Evolutionary conservation across 495 filamentous ascomycete species (phyloP).

Genomic region (Penicillium paxilli): DNA sequence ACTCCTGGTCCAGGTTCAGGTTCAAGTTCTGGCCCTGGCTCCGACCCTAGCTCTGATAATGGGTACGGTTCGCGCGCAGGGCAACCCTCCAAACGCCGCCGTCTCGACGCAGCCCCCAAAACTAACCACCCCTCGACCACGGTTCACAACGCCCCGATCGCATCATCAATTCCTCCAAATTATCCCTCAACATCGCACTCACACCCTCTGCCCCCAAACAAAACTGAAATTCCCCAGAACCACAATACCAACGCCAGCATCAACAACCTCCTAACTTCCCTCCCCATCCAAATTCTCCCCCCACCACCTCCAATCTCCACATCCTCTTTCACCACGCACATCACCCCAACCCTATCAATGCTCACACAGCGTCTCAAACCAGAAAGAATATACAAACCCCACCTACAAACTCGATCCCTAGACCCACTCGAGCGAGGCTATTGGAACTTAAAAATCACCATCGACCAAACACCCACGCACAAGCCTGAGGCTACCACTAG

Average conservation of each 20-base stretch:
- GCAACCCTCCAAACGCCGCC: background rate
- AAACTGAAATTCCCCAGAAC: background rate
- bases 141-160: background rate
- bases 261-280: slow-evolving; percentile 1
- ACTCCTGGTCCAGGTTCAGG: too few species aligned
- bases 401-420: slow-evolving; percentile 47
- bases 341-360: slow-evolving; percentile 56
- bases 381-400: slow-evolving; percentile 50
- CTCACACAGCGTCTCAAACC: slow-evolving; percentile 54
- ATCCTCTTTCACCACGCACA: slow-evolving; percentile 41
- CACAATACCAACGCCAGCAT: too few species aligned
- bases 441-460: slow-evolving; percentile 58
- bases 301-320: slow-evolving; percentile 44
- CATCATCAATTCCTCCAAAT: background rate
- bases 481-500: background rate
- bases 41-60: too few species aligned
- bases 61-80: background rate
- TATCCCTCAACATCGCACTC: too few species aligned
- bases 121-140: slow-evolving; percentile 3
- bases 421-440: slow-evolving; percentile 64
- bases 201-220: background rate
- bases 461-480: slow-evolving; percentile 1
- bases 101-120: background rate
- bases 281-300: slow-evolving; percentile 44
- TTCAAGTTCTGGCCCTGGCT: too few species aligned